Evolutionary conservation across 257 asterid species (phyloP).

Genomic region (Solanum tarapatanum): DNA sequence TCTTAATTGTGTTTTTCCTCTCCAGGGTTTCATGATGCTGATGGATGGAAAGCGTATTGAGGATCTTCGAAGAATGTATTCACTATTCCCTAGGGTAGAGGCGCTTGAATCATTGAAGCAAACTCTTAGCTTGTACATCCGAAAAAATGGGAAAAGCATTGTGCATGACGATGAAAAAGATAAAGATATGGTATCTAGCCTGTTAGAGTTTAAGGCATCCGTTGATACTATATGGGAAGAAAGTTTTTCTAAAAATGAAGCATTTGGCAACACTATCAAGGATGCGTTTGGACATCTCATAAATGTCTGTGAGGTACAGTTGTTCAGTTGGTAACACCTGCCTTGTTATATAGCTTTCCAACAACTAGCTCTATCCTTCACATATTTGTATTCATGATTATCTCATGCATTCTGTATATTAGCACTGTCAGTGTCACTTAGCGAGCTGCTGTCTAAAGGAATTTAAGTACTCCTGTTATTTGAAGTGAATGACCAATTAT

Average conservation of each 20-base stretch:
- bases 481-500: background rate
- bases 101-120: slow-evolving; percentile 76
- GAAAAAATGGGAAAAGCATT: slow-evolving; percentile 74
- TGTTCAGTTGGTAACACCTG: background rate
- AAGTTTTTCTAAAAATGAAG: slow-evolving; percentile 73
- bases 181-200: slow-evolving; percentile 86
- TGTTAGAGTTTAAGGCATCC: slow-evolving; percentile 77
- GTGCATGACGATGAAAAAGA: slow-evolving; percentile 97
- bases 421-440: background rate
- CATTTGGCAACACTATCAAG: slow-evolving; percentile 86
- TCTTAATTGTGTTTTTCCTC: background rate
- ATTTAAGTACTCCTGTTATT: background rate
- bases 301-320: slow-evolving; percentile 40
- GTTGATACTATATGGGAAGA: slow-evolving; percentile 91
- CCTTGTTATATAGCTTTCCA: background rate
- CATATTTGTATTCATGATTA: background rate
- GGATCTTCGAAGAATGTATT: slow-evolving; percentile 84
- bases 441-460: background rate
- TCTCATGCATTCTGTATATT: background rate
- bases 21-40: slow-evolving; percentile 70
- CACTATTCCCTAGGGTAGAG: slow-evolving; percentile 61
- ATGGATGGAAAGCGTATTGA: slow-evolving; percentile 89
- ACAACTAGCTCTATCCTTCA: background rate
- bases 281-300: slow-evolving; percentile 94
- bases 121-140: slow-evolving; percentile 72